These are phyloP conservation scores for Phascolomyces articulosus DNA, from an alignment of 371 early-diverging fungal species.

Conservation along the genomic window DNA sequence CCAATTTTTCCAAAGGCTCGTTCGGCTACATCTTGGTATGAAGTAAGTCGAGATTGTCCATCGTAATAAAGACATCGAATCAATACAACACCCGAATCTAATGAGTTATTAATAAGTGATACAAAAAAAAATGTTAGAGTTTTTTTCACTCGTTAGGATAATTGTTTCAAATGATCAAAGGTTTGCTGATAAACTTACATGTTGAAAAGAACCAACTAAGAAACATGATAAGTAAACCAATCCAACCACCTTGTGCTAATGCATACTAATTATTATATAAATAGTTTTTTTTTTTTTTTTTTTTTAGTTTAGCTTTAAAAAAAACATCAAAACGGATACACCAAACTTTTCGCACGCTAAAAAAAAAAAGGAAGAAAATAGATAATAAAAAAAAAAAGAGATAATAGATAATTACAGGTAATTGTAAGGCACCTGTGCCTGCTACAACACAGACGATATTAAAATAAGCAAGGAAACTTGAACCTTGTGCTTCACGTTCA, in stretches of 20 bases:
- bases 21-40: conserved; percentile 64
- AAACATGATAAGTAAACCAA: conserved; percentile 46
- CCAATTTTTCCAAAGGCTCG: conserved; percentile 69
- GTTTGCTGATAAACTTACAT: conserved; percentile 31
- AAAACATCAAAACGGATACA: too few species aligned
- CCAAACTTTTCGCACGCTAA: background rate
- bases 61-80: conserved; percentile 28
- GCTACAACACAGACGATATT: conserved; percentile 76
- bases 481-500: conserved; percentile 36
- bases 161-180: too few species aligned
- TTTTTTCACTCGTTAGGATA: background rate
- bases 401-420: conserved; percentile 62
- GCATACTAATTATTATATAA: conserved; percentile 44
- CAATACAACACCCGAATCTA: conserved; percentile 27
- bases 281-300: background rate
- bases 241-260: conserved; percentile 82
- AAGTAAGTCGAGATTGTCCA: conserved; percentile 42
- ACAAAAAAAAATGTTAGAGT: background rate
- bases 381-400: background rate
- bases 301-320: background rate
- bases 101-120: background rate
- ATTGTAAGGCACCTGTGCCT: conserved; percentile 80
- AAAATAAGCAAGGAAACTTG: conserved; percentile 48
- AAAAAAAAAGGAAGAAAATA: too few species aligned
- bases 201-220: conserved; percentile 44